Percentiles rank a stretch among this genome's conserved stretches.
phyloP scores from a whole-genome alignment of 768 basidiomycete species.

The Sarcomyxa edulis region DNA sequence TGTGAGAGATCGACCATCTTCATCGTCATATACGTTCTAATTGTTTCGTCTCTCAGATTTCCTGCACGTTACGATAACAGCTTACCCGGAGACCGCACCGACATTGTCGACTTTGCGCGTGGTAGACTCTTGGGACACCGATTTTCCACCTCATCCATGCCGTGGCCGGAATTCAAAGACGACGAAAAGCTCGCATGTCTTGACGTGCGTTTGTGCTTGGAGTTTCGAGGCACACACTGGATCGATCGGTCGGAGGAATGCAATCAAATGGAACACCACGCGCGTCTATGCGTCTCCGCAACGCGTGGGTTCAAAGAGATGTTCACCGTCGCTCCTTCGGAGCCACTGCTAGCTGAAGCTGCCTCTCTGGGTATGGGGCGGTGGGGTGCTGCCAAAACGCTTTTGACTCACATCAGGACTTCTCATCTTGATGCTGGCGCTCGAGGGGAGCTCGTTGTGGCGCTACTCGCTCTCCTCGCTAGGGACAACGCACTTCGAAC shows the following conservation, averaged over 20 bases:
- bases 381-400: no score
- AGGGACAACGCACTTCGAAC: slow-evolving; percentile 11
- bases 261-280: slow-evolving; percentile 23
- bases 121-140: slow-evolving; percentile 10
- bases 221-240: slow-evolving; percentile 18
- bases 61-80: not conserved
- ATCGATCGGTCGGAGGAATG: slow-evolving; percentile 11
- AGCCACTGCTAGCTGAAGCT: slow-evolving; percentile 25
- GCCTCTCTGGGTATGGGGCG: slow-evolving; percentile 16
- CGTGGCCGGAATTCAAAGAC: slow-evolving; percentile 7
- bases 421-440: slow-evolving; percentile 16
- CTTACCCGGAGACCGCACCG: slow-evolving; percentile 1
- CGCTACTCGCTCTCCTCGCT: slow-evolving; percentile 16
- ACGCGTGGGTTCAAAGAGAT: slow-evolving; percentile 13
- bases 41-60: slow-evolving; percentile 1
- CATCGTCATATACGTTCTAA: not conserved
- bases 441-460: slow-evolving; percentile 16
- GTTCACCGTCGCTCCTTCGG: slow-evolving; percentile 18
- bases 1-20: slow-evolving; percentile 17
- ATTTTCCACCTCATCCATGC: no score
- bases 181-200: slow-evolving; percentile 16
- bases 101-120: slow-evolving; percentile 10
- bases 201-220: slow-evolving; percentile 20
- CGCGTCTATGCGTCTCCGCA: slow-evolving; percentile 22
- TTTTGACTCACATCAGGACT: slow-evolving; percentile 9